Base-by-base conservation (phyloP, 148 eudicot species). In the Heliosperma pusillum region DNA sequence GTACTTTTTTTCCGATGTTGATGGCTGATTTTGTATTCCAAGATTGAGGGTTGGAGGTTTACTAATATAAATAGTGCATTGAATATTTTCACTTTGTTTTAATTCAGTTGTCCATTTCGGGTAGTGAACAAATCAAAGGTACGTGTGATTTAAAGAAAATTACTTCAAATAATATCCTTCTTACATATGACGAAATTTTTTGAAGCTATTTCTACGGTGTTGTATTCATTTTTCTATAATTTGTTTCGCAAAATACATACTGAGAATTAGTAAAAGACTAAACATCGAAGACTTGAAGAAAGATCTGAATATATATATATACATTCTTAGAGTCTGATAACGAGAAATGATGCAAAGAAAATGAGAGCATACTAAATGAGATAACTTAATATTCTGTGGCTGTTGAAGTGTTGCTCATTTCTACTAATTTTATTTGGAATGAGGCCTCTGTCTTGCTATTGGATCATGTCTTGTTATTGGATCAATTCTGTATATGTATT, bases 1-100 rank as follows among this genome's bases (percentile, higher is more conserved):
- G n/a, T n/a, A n/a, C n/a, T n/a, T n/a, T 58, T 57, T 20, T 74
- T 21, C 55, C 22, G 8, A 13, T 77, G 17, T 77, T 59, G 10
- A 22, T 60, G 36, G 13, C 47, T 47, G 15, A n/a, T 16, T 76
- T 24, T 4, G 59, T 40, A 36, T 15, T 27, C 16, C 44, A 57
- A 71, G 6, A 21, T 45, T 1, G 21, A 69, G 4, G 30, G 45
- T 69, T 24, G 42, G 66, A 57, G 47, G 12, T 55, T 29, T 55
- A 25, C 7, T 29, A 5, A 16, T 5, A 15, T 61, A 20, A 58
- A 58, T 0, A 26, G 29, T 27, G 16, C 30, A 15, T 12, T 63
- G 40, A 63, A 63, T 11, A 40, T 27, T 17, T 2, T 13, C 16
- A 3, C 7, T 6, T 0, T 36, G 6, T 36, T 36, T 7, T 36